Base-by-base conservation (phyloP, 75 land plant genomes). In the Sequoia sempervirens region DNA sequence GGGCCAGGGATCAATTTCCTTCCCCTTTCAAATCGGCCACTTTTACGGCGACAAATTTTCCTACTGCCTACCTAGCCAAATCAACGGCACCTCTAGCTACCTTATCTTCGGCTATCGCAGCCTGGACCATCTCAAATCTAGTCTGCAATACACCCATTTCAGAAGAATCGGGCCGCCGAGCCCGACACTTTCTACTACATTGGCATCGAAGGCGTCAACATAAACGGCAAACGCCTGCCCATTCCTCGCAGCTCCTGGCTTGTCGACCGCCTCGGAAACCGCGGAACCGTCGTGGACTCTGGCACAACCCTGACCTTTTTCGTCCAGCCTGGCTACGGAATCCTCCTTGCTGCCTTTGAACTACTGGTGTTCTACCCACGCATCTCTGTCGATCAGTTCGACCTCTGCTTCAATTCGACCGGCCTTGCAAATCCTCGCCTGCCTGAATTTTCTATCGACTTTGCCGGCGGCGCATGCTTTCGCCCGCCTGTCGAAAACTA, bases 221-320 rank as follows among this genome's bases (percentile, higher is more conserved):
- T 94, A 13, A 76, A 81, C 66, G 81, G 83, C 26, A 79, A 50
- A 26, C 82, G 79, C 38, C 80, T 93, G 10, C 81, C 80, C 41
- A 82, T 94, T 50, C 85, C 86, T 12, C 84, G 84, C 7, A 76
- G 82, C 41, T 88, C 84, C 17, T 94, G 92, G 91, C 80, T 80
- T 28, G 40, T 94, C 69, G 93, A 90, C 69, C 58, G 40, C 50
- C 5, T 80, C n/a, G 94, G 96, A 20, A 87, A 89, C 76, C 92
- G 96, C 61, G 94, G 94, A 4, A 88, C 92, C 80, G 80, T 94
- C 23, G 45, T 94, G 15, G 96, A 94, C 70, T 90, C 93, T 13
- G 96, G 96, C 47, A 92, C 96, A 4, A 94, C 96, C 0, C 85
- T 94, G 37, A 88, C 89, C 15, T 87, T 85, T 82, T 41, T 93